Percentiles rank a stretch among this genome's conserved stretches.
Evolutionary conservation across 2,329 filamentous ascomycete species (phyloP).

Genomic region (Corniculantispora saksenae): DNA sequence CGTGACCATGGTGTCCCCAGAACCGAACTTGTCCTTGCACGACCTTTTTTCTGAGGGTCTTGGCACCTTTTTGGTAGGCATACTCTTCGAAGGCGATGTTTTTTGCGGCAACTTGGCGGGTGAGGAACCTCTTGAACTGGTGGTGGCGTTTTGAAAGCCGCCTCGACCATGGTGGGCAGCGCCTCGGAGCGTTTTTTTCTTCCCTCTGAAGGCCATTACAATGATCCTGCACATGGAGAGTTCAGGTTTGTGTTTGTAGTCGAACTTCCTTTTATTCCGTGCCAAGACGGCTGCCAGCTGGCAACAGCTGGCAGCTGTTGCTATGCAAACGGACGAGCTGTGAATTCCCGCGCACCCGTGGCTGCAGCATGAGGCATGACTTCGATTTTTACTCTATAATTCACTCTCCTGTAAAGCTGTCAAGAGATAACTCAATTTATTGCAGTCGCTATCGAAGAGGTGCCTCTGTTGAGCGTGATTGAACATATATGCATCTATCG

Average conservation of each 20-base stretch:
- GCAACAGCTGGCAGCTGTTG: constrained; percentile 24
- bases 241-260: no score
- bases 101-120: background rate
- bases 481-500: constrained; percentile 14
- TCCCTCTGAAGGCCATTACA: background rate
- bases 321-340: background rate
- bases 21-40: background rate
- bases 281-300: background rate
- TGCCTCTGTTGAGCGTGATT: no score
- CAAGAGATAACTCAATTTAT: no score
- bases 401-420: no score
- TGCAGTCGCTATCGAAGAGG: no score
- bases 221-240: background rate
- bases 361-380: background rate
- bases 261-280: background rate
- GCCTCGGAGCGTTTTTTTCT: background rate
- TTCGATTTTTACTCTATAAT: no score
- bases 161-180: background rate
- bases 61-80: background rate
- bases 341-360: background rate
- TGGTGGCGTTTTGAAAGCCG: background rate
- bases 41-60: background rate
- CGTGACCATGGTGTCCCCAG: constrained; percentile 7
- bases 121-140: background rate
- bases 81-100: background rate